A percentile compares a stretch with the other conserved stretches of the same genome.
phyloP scores from a whole-genome alignment of 371 early-diverging fungal species.

The Aphelidium insulamus region DNA sequence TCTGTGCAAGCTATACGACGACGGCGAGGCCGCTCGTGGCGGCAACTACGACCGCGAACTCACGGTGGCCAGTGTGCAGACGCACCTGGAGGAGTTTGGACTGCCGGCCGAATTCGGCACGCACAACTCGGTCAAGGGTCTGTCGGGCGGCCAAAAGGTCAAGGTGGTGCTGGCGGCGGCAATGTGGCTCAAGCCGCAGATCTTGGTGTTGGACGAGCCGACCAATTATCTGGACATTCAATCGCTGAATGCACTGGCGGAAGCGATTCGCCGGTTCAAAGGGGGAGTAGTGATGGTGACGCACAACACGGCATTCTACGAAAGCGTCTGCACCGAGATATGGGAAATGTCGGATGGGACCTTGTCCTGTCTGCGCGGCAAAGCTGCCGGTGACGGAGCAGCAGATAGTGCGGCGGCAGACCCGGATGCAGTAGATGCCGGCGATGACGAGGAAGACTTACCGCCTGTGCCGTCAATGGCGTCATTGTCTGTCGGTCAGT shows the following conservation, averaged over 20 bases:
- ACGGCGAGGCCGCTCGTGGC: slow-evolving; percentile 32
- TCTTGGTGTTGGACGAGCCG: slow-evolving; percentile 74
- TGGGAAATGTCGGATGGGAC: too few species aligned
- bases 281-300: slow-evolving; percentile 56
- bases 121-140: slow-evolving; percentile 59
- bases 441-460: too few species aligned
- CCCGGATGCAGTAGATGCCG: too few species aligned
- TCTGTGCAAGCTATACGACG: slow-evolving; percentile 36
- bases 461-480: too few species aligned
- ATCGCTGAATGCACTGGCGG: slow-evolving; percentile 42
- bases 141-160: slow-evolving; percentile 82
- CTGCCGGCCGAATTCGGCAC: slow-evolving; percentile 46
- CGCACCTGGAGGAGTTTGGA: slow-evolving; percentile 42
- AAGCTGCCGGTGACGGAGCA: too few species aligned
- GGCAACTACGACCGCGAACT: slow-evolving; percentile 36
- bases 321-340: slow-evolving; percentile 39
- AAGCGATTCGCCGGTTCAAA: slow-evolving; percentile 36
- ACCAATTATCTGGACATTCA: slow-evolving; percentile 64
- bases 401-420: too few species aligned
- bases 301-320: slow-evolving; percentile 48
- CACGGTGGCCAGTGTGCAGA: slow-evolving; percentile 37
- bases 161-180: slow-evolving; percentile 66
- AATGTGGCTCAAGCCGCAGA: slow-evolving; percentile 65
- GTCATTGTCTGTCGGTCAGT: too few species aligned
- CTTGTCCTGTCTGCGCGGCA: too few species aligned